Evolutionary conservation across 83 land plant species (phyloP), one percentile per base, ranked within the genome.

Genomic region (Diphasiastrum complanatum): DNA sequence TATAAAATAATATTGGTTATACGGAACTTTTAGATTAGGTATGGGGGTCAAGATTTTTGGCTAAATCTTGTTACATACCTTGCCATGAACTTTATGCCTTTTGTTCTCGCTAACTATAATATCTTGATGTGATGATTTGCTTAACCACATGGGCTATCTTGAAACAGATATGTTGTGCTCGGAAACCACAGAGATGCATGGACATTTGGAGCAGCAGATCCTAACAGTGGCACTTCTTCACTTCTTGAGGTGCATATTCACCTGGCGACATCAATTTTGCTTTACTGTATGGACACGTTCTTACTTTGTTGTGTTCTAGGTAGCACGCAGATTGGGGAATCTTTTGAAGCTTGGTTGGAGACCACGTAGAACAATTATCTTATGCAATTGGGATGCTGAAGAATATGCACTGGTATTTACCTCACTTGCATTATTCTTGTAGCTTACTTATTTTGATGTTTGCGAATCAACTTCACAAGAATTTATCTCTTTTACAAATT

Each of bases 121-220:
- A n/a, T n/a, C n/a, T n/a, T n/a, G n/a, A n/a, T n/a, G n/a, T n/a
- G n/a, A n/a, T n/a, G n/a, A n/a, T n/a, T n/a, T n/a, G n/a, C n/a
- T n/a, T n/a, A n/a, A n/a, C n/a, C n/a, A n/a, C n/a, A n/a, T n/a
- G n/a, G n/a, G n/a, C n/a, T n/a, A 38, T 38, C 12, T 38, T 38
- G 43, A 14, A 11, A 14, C n/a, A 54, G 58, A 33, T 54, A 54
- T 28, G 36, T 54, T 12, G 6, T 54, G 58, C 11, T 54, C 5
- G 58, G 58, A 25, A 54, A 54, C 33, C 58, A 54, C 29, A 28
- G 58, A 54, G 58, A 54, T 54, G 58, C 58, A 26, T 54, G 58
- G 58, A 54, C 58, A 6, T 54, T 54, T 54, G 58, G 58, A 54
- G 58, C 36, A 54, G 58, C 33, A 26, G 58, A 54, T 54, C 58